These are phyloP conservation scores for Penicillium daleae DNA, from an alignment of 495 filamentous ascomycete species.

Conservation along the genomic window DNA sequence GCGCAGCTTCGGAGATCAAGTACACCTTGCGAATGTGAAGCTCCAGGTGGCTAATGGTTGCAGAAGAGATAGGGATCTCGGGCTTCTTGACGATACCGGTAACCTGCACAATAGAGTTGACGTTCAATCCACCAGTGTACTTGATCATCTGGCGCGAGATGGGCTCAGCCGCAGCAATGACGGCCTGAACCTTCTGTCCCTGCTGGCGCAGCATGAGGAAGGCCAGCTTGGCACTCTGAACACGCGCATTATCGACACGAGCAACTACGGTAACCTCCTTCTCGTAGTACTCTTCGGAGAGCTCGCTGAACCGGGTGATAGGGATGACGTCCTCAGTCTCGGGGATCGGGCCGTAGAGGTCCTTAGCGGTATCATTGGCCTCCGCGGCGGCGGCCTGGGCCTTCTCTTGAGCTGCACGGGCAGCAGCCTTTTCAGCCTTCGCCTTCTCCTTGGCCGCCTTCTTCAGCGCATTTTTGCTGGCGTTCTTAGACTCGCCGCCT, in stretches of 20 bases:
- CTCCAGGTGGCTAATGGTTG: constrained; percentile 75
- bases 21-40: constrained; percentile 81
- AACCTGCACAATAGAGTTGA: constrained; percentile 80
- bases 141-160: constrained; percentile 82
- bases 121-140: constrained; percentile 77
- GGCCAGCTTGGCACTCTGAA: constrained; percentile 87
- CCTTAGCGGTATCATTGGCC: constrained; percentile 69
- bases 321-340: constrained; percentile 43
- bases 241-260: constrained; percentile 82
- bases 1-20: constrained; percentile 65
- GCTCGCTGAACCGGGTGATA: constrained; percentile 42
- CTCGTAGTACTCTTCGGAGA: constrained; percentile 64
- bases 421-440: constrained; percentile 65
- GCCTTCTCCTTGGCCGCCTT: constrained; percentile 70
- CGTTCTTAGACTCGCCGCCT: constrained; percentile 45
- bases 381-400: constrained; percentile 53
- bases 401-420: constrained; percentile 56
- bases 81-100: constrained; percentile 75
- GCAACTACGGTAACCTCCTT: constrained; percentile 80
- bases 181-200: constrained; percentile 79
- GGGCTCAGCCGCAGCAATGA: constrained; percentile 60
- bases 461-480: constrained; percentile 68
- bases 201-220: constrained; percentile 90
- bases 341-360: constrained; percentile 64
- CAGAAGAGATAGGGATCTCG: constrained; percentile 75